Evolutionary conservation across 257 asterid species (phyloP), one percentile per base, ranked within the genome.

Genomic region (Coffea eugenioides): DNA sequence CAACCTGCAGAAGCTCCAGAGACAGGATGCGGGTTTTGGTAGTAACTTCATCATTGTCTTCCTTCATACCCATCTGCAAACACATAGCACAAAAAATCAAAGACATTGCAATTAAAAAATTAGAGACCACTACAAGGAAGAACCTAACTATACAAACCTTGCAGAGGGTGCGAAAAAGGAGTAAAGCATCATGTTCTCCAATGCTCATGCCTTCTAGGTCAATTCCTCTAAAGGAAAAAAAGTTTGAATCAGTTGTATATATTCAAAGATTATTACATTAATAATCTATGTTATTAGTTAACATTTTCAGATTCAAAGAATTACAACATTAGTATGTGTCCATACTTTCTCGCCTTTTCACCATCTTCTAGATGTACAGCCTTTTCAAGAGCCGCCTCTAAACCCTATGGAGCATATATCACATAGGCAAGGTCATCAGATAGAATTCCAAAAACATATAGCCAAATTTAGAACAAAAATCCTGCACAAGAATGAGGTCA

Each of bases 331-430:
- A 71, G 73, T 78, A 49, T 12, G 86, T 71, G 72, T 80, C 74
- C 79, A 45, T 87, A 94, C 99, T 97, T 92, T 54, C 94, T 83
- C 82, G 87, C 91, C 84, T 96, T 94, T 80, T 90, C 97, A 80
- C 97, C 95, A 82, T 94, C 98, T 88, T 92, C 99, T 77, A 91
- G 93, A 86, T 88, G 89, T 85, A 96, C 98, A 76, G 98, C 99
- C 86, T 96, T 96, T 89, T 94, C 98, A 25, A 96, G 93, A 85
- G 90, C 98, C 85, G 99, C 99, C 93, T 96, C 99, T 83, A 96
- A 85, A 85, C 97, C 99, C 99, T 96, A 78, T 52, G 79, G 52
- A 41, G 75, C 78, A 85, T 48, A 80, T 73, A 12, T 64, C 6
- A 64, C 69, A n/a, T 25, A 11, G 69, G 69, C 39, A 67, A 45